Base-by-base conservation (phyloP, 306 rosid species). In the Betula pendula region DNA sequence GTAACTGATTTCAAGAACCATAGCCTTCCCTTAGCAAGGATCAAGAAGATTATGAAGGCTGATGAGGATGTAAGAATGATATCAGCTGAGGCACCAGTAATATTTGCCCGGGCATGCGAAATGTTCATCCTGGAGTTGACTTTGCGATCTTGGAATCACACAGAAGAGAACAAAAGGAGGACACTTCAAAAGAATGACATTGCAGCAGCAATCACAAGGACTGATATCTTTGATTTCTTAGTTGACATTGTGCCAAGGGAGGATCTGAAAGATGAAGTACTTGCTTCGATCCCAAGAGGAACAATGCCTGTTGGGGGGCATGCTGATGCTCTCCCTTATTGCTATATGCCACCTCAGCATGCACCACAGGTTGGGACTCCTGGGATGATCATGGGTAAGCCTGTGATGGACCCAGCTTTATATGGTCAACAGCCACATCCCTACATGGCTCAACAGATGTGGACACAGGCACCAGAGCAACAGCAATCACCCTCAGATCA, bases 11-110 rank as follows among this genome's bases (percentile, higher is more conserved):
- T 88, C 88, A 90, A 90, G 88, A 90, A 90, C 80, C 92, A 90
- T 70, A 88, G 89, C 81, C 95, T 90, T 77, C 95, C 95, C 51
- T 68, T 90, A 68, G 92, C 95, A 60, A 85, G 92, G 83, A 90
- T 90, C 81, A 90, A 87, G 80, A 90, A 90, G 89, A 88, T 88
- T 10, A 90, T 90, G 92, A 90, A 88, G 81, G 96, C 89, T 5
- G 92, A 90, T 62, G 89, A 90, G 87, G 92, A 90, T 85, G 96
- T 90, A 2, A 80, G 89, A 72, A 87, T 88, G 92, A 90, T 88
- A 85, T 88, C 96, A 9, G 91, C 91, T 3, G 92, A 90, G 88
- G 96, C 92, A 17, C 92, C 91, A 0, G 88, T 88, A 19, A 84
- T 88, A 73, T 88, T 88, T 73, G 92, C 96, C 49, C 78, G 87